Base-by-base conservation (phyloP, 768 basidiomycete species). In the Inosperma sp. region DNA sequence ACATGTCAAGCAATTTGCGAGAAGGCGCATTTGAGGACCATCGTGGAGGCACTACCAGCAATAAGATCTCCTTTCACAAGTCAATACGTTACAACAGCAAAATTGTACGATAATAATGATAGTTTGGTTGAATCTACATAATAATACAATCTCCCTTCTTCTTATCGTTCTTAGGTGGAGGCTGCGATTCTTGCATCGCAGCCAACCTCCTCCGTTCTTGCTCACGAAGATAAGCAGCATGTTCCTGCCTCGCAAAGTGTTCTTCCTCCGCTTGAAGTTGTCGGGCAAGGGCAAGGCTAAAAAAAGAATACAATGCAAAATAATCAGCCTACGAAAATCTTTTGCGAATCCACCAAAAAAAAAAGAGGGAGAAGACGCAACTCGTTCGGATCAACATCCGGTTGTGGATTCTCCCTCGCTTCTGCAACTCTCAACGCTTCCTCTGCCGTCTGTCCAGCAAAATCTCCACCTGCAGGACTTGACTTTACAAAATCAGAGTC, bases 251-350 rank as follows among this genome's bases (percentile, higher is more conserved):
- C 0, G 76, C 79, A 5, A 69, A 66, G 3, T 73, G 74, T 36
- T 94, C 83, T 66, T 94, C 93, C 56, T 92, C 88, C 1, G 78
- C 79, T 62, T 94, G 93, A 2, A 96, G 68, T 54, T 84, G 84
- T 40, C 73, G 74, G 3, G 93, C 93, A 1, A 94, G 73, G 6
- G 77, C 81, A 27, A 72, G 75, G 60, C 86, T 91, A 59, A 14
- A 40, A 5, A 40, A 26, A 13, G 26, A 43, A 17, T 17, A 21
- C 40, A 39, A 22, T n/a, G 30, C 8, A 8, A 8, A 8, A 31
- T 31, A n/a, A 17, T 19, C 7, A 9, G 34, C 8, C 37, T 25
- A 43, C 34, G n/a, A 51, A 17, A 31, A 48, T 25, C 55, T 48
- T 58, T 42, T 36, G 8, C 39, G 13, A 48, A 12, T 21, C 4